Evolutionary conservation across 345 rosid species (phyloP).

Genomic region (Acer campestre): DNA sequence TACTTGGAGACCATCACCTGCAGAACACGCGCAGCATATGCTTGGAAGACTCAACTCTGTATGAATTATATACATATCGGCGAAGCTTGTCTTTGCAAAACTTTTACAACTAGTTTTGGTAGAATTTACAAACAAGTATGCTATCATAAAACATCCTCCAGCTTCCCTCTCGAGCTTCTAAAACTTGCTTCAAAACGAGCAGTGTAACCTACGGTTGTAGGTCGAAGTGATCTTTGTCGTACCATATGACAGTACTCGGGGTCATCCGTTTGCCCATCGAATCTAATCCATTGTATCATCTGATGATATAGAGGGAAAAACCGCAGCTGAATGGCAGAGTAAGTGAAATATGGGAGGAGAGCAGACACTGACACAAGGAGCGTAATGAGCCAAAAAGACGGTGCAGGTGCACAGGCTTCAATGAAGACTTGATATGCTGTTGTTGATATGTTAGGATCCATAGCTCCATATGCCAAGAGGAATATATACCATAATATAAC

Average conservation of each 20-base stretch:
- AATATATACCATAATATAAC: constrained; percentile 75
- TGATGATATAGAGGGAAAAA: constrained; percentile 88
- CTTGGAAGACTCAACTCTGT: not conserved
- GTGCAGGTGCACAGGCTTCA: constrained; percentile 86
- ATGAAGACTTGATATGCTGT: constrained; percentile 84
- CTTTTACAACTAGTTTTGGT: constrained; percentile 1
- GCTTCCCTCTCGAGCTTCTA: constrained; percentile 19
- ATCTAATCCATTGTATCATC: constrained; percentile 87
- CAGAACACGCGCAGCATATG: not conserved
- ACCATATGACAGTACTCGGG: constrained; percentile 82
- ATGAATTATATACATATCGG: constrained; percentile 23
- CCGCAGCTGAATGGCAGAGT: constrained; percentile 69
- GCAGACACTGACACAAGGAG: constrained; percentile 57
- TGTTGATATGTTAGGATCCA: constrained; percentile 68
- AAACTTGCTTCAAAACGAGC: constrained; percentile 64
- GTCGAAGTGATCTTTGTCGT: constrained; percentile 76
- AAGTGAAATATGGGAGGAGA: constrained; percentile 70
- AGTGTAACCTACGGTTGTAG: constrained; percentile 78
- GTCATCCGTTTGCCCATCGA: constrained; percentile 76
- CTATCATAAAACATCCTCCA: not conserved
- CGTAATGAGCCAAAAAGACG: constrained; percentile 70
- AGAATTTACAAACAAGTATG: constrained; percentile 6
- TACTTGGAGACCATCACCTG: no score
- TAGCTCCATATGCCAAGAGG: constrained; percentile 85
- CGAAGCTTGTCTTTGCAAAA: not conserved